Percentiles rank a stretch among this genome's conserved stretches.
Evolutionary conservation across 208 protist species (phyloP).

Genomic region (Herpetomonas tarakana): DNA sequence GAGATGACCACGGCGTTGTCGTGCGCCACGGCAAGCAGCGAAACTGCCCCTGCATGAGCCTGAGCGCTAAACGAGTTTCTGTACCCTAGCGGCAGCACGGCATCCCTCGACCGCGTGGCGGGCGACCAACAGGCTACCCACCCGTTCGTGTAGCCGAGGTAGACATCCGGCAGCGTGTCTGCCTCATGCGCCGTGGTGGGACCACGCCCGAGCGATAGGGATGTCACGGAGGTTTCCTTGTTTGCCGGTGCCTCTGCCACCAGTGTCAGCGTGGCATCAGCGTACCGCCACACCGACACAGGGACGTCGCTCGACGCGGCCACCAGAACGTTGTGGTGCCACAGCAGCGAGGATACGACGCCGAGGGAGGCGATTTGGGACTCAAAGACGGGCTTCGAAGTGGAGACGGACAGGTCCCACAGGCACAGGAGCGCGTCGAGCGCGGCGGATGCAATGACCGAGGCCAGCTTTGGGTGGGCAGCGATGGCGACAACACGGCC

Average conservation of each 20-base stretch:
- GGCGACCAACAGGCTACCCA: too few species aligned
- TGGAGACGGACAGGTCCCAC: slow-evolving; percentile 43
- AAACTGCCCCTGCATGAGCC: neutral
- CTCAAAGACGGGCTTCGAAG: neutral
- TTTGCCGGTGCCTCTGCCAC: too few species aligned
- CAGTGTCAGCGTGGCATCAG: too few species aligned
- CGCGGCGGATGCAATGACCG: slow-evolving; percentile 58
- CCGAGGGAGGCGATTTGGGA: neutral
- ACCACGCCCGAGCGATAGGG: too few species aligned
- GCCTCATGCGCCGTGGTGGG: too few species aligned
- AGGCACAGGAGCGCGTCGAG: slow-evolving; percentile 58
- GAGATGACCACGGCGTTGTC: neutral
- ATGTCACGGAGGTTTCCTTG: too few species aligned
- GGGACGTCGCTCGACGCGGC: neutral
- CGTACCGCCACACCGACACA: neutral
- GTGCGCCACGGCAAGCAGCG: neutral
- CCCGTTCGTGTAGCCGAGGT: too few species aligned
- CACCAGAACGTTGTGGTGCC: neutral
- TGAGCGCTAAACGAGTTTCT: too few species aligned
- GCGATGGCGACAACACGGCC: slow-evolving; percentile 58
- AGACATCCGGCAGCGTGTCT: too few species aligned
- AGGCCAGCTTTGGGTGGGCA: slow-evolving; percentile 21
- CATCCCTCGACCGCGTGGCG: too few species aligned
- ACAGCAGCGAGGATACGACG: neutral
- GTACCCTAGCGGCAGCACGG: too few species aligned